Conservation (phyloP, 2,329 filamentous ascomycete genomes). For the Diaporthe longicolla region DNA sequence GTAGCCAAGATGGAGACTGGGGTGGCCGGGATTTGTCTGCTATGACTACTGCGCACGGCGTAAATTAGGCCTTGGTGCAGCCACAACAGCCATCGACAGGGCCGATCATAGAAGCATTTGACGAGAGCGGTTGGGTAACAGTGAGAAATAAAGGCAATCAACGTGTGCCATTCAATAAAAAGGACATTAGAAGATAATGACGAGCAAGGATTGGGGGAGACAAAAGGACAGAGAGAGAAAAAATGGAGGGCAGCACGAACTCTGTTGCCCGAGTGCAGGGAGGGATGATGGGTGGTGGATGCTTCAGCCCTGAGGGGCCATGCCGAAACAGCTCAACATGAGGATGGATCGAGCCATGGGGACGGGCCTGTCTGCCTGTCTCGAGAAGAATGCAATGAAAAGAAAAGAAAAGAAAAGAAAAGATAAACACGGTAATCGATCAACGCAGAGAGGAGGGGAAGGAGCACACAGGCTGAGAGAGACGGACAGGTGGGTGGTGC, state of each 20-base stretch:
- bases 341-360: too few species aligned
- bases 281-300: slow-evolving; percentile 7
- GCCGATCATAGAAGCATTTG: not conserved
- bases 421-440: not conserved
- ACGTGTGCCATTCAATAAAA: not conserved
- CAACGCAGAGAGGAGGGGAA: not conserved
- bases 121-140: not conserved
- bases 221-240: too few species aligned
- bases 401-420: too few species aligned
- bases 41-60: not conserved
- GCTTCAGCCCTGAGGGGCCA: slow-evolving; percentile 13
- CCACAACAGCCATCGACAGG: slow-evolving; percentile 23
- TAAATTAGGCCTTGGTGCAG: slow-evolving; percentile 15
- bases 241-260: slow-evolving; percentile 16
- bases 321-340: slow-evolving; percentile 21
- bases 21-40: not conserved
- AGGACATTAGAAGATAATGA: not conserved
- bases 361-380: too few species aligned
- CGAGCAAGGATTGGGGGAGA: not conserved
- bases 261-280: slow-evolving; percentile 25
- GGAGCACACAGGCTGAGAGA: not conserved
- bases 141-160: not conserved
- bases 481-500: slow-evolving; percentile 18
- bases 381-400: too few species aligned
- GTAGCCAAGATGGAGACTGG: not conserved